A percentile compares a stretch with the other conserved stretches of the same genome.
Evolutionary conservation across 129 eudicot genomes (phyloP).

Genomic region (Heracleum sosnowskyi): DNA sequence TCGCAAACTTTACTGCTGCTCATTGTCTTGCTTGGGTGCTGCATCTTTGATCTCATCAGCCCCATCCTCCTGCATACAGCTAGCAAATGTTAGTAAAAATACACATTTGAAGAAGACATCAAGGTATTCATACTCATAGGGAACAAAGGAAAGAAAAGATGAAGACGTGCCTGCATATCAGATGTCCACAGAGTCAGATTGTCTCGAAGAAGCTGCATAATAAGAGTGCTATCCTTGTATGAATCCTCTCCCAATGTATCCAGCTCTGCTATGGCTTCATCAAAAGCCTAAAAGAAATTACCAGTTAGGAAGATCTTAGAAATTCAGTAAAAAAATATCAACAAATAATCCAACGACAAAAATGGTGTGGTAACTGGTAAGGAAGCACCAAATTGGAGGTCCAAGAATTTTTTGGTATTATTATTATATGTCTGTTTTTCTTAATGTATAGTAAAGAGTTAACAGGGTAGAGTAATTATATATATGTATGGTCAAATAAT

Average conservation of each 20-base stretch:
- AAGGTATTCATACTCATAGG: not conserved
- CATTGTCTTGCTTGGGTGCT: conserved; percentile 29
- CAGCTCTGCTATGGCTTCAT: conserved; percentile 24
- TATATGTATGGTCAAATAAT: no score
- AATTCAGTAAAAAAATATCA: no score
- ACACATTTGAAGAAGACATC: not conserved
- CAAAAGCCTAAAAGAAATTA: conserved; percentile 11
- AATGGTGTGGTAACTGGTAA: no score
- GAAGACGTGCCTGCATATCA: conserved; percentile 22
- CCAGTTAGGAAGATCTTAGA: no score
- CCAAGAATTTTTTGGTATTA: no score
- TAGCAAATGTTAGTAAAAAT: not conserved
- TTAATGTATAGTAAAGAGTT: no score
- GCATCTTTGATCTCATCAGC: conserved; percentile 28
- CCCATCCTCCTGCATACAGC: conserved; percentile 20
- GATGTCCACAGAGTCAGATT: conserved; percentile 17
- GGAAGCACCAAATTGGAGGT: no score
- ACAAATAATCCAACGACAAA: no score
- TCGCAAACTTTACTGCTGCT: conserved; percentile 13
- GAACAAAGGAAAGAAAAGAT: not conserved
- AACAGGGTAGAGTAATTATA: no score
- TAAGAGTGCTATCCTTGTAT: conserved; percentile 18
- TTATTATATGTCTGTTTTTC: no score
- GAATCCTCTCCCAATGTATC: conserved; percentile 25
- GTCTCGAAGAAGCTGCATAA: conserved; percentile 8